A percentile compares a stretch with the other conserved stretches of the same genome.
Evolutionary conservation across 495 filamentous ascomycete species (phyloP).

Genomic region (Penicillium nucicola): DNA sequence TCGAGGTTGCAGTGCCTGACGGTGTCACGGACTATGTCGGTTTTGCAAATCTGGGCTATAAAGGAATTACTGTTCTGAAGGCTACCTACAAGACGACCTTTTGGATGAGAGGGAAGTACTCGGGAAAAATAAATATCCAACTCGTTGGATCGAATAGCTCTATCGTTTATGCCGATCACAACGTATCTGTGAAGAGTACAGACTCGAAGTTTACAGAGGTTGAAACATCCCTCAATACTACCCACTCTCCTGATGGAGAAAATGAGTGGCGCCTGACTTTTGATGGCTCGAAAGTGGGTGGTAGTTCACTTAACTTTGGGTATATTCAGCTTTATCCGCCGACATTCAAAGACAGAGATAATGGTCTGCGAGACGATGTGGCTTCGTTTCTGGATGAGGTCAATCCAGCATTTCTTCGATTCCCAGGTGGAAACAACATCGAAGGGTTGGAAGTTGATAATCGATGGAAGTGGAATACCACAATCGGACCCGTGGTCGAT

Average conservation of each 20-base stretch:
- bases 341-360: conserved; percentile 51
- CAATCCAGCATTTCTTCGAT: conserved; percentile 56
- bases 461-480: conserved; percentile 68
- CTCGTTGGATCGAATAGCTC: conserved; percentile 32
- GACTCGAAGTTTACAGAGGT: conserved; percentile 25
- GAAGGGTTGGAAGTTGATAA: conserved; percentile 32
- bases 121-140: conserved; percentile 23
- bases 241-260: conserved; percentile 54
- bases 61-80: conserved; percentile 55
- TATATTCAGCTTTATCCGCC: conserved; percentile 66
- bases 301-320: conserved; percentile 56
- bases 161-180: conserved; percentile 33
- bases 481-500: conserved; percentile 60
- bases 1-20: conserved; percentile 48
- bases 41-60: conserved; percentile 58
- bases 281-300: conserved; percentile 42
- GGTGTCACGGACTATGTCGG: conserved; percentile 44
- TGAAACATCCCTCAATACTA: conserved; percentile 34
- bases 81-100: conserved; percentile 52
- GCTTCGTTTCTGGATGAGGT: conserved; percentile 51
- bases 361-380: conserved; percentile 61
- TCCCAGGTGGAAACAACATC: conserved; percentile 67
- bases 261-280: conserved; percentile 65
- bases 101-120: conserved; percentile 49
- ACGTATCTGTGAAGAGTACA: conserved; percentile 30